Evolutionary conservation across 1,284 basidiomycete genomes (phyloP).

Genomic region (Apiotrichum sp.): DNA sequence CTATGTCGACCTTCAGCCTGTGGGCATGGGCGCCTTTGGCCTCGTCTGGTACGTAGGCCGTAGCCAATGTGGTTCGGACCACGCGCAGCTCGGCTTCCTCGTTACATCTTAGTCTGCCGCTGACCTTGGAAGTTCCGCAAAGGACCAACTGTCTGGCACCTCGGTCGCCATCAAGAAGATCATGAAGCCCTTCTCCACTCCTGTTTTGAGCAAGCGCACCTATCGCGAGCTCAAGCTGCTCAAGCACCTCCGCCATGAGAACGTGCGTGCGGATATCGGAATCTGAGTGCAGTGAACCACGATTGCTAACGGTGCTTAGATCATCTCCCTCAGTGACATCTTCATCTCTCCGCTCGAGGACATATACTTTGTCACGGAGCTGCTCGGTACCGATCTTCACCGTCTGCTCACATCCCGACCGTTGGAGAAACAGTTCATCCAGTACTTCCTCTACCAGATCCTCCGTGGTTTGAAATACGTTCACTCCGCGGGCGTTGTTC

Average conservation of each 20-base stretch:
- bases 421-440: conserved; percentile 99
- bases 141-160: conserved; percentile 90
- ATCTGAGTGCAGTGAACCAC: neutral
- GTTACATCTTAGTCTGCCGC: too few relatives aligned
- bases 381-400: conserved; percentile 96
- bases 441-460: conserved; percentile 99
- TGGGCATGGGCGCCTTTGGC: conserved; percentile 98
- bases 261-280: conserved; percentile 54
- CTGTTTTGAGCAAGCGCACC: conserved; percentile 94
- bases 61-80: neutral
- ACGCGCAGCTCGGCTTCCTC: neutral
- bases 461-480: conserved; percentile 98
- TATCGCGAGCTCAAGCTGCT: conserved; percentile 97
- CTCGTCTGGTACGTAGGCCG: conserved; percentile 73
- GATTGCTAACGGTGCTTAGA: conserved; percentile 52
- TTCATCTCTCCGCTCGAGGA: conserved; percentile 99
- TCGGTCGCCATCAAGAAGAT: conserved; percentile 99
- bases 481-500: conserved; percentile 97
- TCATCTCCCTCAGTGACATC: conserved; percentile 97
- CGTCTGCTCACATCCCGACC: conserved; percentile 92
- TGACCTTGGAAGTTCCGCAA: conserved; percentile 66
- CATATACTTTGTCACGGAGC: conserved; percentile 99
- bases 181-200: conserved; percentile 96
- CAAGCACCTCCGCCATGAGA: conserved; percentile 98
- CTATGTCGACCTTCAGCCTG: conserved; percentile 99